A percentile compares a stretch with the other conserved stretches of the same genome.
These are phyloP conservation scores for Arthroderma sp. DNA, from an alignment of 2,329 filamentous ascomycete species.

Conservation along the genomic window DNA sequence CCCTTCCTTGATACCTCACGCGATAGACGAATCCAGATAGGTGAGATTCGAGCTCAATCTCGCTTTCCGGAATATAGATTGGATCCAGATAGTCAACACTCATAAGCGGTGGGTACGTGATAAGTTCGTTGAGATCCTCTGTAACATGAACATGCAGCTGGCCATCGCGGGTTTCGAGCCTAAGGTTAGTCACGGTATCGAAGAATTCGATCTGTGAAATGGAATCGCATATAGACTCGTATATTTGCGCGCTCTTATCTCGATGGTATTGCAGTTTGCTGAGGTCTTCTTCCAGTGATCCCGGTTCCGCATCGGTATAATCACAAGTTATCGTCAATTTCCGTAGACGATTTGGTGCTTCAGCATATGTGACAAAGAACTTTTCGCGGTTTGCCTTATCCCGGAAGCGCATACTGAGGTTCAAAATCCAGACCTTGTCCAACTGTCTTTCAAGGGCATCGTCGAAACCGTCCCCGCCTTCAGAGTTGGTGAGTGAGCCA, in stretches of 20 bases:
- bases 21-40: slow-evolving; percentile 97
- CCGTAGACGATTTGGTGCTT: slow-evolving; percentile 65
- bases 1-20: slow-evolving; percentile 53
- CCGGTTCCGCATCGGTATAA: slow-evolving; percentile 65
- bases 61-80: slow-evolving; percentile 50
- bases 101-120: slow-evolving; percentile 62
- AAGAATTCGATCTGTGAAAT: slow-evolving; percentile 92
- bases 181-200: slow-evolving; percentile 88
- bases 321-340: slow-evolving; percentile 88
- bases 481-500: slow-evolving; percentile 18
- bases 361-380: slow-evolving; percentile 91
- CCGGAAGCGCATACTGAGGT: slow-evolving; percentile 95
- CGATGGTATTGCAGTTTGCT: slow-evolving; percentile 66
- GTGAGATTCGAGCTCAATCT: slow-evolving; percentile 77
- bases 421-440: slow-evolving; percentile 84
- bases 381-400: slow-evolving; percentile 90
- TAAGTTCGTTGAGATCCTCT: slow-evolving; percentile 91
- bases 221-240: slow-evolving; percentile 86
- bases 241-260: slow-evolving; percentile 86
- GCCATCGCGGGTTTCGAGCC: slow-evolving; percentile 76
- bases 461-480: slow-evolving; percentile 15
- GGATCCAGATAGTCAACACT: slow-evolving; percentile 57
- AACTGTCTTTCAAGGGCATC: slow-evolving; percentile 44
- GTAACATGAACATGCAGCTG: slow-evolving; percentile 91
- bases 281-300: slow-evolving; percentile 77